Percentiles rank a stretch among this genome's conserved stretches.
phyloP scores from a whole-genome alignment of 345 rosid genomes.

The Eucalyptus regnans region DNA sequence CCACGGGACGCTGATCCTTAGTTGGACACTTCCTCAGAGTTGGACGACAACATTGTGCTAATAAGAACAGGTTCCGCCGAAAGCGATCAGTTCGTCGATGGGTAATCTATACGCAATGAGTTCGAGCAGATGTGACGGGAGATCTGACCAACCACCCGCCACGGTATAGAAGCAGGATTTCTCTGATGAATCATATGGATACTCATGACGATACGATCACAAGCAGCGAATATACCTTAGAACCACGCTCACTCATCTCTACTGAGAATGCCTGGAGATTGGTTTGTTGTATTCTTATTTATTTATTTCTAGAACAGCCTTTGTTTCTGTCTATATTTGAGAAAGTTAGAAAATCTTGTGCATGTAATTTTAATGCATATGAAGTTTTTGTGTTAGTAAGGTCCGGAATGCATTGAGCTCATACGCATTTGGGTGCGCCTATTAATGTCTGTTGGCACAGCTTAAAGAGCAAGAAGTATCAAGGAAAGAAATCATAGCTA shows the following conservation, averaged over 20 bases:
- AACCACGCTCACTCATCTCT: no score
- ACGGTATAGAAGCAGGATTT: background rate
- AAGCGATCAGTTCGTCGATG: background rate
- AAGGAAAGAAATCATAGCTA: background rate
- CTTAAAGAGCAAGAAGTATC: background rate
- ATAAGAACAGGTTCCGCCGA: background rate
- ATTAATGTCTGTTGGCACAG: background rate
- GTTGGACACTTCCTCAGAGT: background rate
- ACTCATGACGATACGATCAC: background rate
- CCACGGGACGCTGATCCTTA: background rate
- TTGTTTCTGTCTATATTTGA: background rate
- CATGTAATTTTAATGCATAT: background rate
- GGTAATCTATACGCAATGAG: background rate
- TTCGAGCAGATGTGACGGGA: background rate
- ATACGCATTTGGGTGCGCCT: background rate
- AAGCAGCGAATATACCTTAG: background rate
- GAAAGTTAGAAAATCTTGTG: background rate
- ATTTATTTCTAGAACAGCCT: background rate
- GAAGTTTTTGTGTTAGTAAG: no score
- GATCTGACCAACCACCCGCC: background rate
- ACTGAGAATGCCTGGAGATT: no score
- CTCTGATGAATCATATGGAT: background rate
- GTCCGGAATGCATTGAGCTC: no score
- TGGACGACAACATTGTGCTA: background rate
- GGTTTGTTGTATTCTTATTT: background rate